Base-by-base conservation (phyloP, 1,284 basidiomycete genomes). In the Sporisorium exsertum region DNA sequence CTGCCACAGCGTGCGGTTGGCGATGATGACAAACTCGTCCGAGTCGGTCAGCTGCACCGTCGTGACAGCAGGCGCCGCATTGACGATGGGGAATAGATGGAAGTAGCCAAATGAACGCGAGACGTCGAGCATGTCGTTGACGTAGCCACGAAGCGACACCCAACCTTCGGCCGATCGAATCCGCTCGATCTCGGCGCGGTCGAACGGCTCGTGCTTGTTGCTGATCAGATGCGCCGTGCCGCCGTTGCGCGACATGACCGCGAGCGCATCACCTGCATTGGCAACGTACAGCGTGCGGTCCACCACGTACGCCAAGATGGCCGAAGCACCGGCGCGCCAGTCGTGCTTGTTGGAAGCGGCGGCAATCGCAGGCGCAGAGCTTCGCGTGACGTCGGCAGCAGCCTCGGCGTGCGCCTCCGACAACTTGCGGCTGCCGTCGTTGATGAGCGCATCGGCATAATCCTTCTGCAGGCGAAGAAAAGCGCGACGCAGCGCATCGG, bases 1-100 rank as follows among this genome's bases (percentile, higher is more conserved):
- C 81, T 96, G 93, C 97, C 97, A 99, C 40, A 99, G 86, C 0
- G 93, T 94, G 3, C 91, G 90, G 84, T 98, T 99, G 42, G 92
- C 96, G 69, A 99, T 90, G 86, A 99, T 97, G 82, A 99, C 90
- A 84, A 99, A 97, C 86, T 99, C 97, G 86, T 99, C 97, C 71
- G 91, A 89, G 74, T 95, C 93, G 1, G 91, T 89, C 35, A 99
- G 87, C 66, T 91, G 88, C 75, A 93, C 90, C 2, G 88, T 88
- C 71, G 88, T 88, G 63, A 97, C 90, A 81, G 94, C 91, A 0
- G 96, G 96, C 16, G 91, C 89, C 1, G 95, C 92, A 81, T 96
- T 97, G 86, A 99, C 90, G 37, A 96, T 91, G 0, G 96, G 96
- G 59, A 94, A 89, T 16, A 95, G 90, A 79, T 95, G 92, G 88